Base-by-base conservation (phyloP, 306 rosid species). In the Vicia villosa region DNA sequence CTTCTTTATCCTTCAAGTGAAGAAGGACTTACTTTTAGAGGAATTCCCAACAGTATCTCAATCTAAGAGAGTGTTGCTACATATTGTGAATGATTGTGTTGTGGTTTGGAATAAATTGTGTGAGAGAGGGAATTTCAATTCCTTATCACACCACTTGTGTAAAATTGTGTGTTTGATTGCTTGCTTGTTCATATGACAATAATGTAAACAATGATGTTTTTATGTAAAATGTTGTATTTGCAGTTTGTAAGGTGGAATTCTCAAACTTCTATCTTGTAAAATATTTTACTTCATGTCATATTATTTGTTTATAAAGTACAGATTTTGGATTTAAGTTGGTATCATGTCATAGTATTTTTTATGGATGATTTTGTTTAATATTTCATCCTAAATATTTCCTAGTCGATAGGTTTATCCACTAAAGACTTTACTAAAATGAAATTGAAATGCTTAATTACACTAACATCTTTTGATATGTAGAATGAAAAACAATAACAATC, bases 41-140 rank as follows among this genome's bases (percentile, higher is more conserved):
- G 95, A 22, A 83, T 91, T 74, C 97, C 95, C 12, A 88, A 88
- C 17, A 91, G 95, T 17, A 79, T 91, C 68, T 88, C 92, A 13
- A 74, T 79, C 22, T 79, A 60, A 74, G 24, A 52, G 42, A 12
- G 22, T 16, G 11, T 14, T 22, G 13, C 5, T 42, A 19, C 5
- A 12, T 1, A 40, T 20, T 63, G 7, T 63, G 37, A 63, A 41
- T 41, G 8, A 22, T 5, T 63, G 19, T 21, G 68, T 6, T 38
- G 8, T 41, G 36, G 51, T 10, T 63, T 63, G 41, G 5, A 40
- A 63, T 63, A 63, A 40, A 4, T 38, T 22, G 15, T 62, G 67
- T 63, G 68, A 61, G 7, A 38, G 3, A 21, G 19, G 15, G 68
- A 41, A 63, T 63, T 40, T 63, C 37, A 41, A 63, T 41, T 62